phyloP scores from a whole-genome alignment of 2,329 filamentous ascomycete species.

The Trichoderma harzianum region DNA sequence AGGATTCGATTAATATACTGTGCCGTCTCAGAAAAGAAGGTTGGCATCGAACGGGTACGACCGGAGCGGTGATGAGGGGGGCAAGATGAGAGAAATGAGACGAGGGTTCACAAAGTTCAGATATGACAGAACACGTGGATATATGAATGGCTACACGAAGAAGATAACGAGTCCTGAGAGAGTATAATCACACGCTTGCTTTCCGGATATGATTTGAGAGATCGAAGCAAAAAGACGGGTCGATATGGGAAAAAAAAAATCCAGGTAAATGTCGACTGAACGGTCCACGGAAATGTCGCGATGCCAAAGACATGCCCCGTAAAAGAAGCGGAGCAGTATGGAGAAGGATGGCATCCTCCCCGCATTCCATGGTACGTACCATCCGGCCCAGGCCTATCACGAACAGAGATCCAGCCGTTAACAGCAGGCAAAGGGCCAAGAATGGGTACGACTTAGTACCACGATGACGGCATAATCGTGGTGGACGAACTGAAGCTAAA shows the following conservation, averaged over 20 bases:
- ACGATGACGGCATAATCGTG: slow-evolving; percentile 2
- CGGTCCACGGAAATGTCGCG: not conserved
- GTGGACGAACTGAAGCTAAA: not conserved
- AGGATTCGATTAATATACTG: not conserved
- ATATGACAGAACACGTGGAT: not conserved
- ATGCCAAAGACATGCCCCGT: not conserved
- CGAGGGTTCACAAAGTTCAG: not conserved
- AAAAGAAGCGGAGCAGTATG: slow-evolving; percentile 3
- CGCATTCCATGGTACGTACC: slow-evolving; percentile 15
- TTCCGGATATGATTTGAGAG: not conserved
- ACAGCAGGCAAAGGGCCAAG: not conserved
- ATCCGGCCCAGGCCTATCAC: not conserved
- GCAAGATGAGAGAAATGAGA: not conserved
- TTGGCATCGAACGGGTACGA: not conserved
- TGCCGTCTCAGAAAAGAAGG: not conserved
- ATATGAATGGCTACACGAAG: not conserved
- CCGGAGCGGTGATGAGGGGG: not conserved
- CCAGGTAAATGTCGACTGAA: not conserved
- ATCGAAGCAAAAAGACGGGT: not conserved
- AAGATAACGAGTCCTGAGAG: not conserved
- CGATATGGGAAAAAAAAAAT: not conserved
- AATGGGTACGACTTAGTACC: not conserved
- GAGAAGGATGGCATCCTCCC: slow-evolving; percentile 4
- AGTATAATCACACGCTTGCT: not conserved
- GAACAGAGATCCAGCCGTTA: not conserved